These are phyloP conservation scores for Lactarius hengduanensis DNA, from an alignment of 768 basidiomycete species.

Conservation along the genomic window DNA sequence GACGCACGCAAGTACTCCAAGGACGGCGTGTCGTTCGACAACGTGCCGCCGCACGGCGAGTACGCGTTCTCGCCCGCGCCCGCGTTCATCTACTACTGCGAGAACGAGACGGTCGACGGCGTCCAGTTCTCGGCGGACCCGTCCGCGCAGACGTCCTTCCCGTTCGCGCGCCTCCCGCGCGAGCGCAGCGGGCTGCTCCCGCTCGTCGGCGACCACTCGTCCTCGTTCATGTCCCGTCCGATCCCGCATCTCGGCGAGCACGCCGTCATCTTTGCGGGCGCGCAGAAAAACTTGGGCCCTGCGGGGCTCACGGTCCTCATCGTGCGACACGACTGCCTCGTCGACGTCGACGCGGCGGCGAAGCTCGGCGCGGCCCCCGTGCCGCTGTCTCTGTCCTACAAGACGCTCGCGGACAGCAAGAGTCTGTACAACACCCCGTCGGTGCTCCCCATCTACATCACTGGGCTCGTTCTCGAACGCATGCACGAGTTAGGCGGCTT, in stretches of 20 bases:
- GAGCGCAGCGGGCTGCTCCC: conserved; percentile 58
- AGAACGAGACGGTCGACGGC: conserved; percentile 98
- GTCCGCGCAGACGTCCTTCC: conserved; percentile 66
- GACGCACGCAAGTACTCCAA: conserved; percentile 63
- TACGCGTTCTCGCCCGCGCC: conserved; percentile 81
- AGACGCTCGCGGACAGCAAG: conserved; percentile 68
- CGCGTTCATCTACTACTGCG: conserved; percentile 96
- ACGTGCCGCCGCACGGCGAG: conserved; percentile 68
- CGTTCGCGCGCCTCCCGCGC: conserved; percentile 61
- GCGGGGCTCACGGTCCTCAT: conserved; percentile 92
- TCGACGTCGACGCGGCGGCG: conserved; percentile 80
- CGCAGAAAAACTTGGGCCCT: conserved; percentile 97
- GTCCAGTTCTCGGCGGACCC: conserved; percentile 74
- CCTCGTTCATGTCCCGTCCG: conserved; percentile 93
- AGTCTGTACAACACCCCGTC: conserved; percentile 94
- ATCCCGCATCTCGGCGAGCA: conserved; percentile 87
- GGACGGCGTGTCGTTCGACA: conserved; percentile 71
- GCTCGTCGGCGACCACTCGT: conserved; percentile 93
- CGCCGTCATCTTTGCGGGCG: conserved; percentile 94
- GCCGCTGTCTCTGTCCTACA: conserved; percentile 81
- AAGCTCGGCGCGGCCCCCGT: conserved; percentile 70
- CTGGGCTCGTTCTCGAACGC: conserved; percentile 78
- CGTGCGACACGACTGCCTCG: conserved; percentile 91
- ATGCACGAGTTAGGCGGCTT: conserved; percentile 66
- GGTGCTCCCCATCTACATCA: conserved; percentile 87